Base-by-base conservation (phyloP, 495 filamentous ascomycete species). In the Tuber borchii region DNA sequence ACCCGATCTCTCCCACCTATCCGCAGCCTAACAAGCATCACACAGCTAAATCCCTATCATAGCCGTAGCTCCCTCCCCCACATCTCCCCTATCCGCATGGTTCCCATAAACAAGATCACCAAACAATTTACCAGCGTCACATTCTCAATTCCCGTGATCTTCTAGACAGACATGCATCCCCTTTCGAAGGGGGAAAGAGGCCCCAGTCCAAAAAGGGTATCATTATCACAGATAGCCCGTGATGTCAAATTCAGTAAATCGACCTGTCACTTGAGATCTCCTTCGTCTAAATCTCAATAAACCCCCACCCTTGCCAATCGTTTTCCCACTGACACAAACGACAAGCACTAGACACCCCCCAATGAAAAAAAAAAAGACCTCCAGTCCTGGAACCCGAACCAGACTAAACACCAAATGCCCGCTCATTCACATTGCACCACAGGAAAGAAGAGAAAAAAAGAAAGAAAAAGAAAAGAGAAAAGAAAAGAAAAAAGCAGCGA, bases 401-500 rank as follows among this genome's bases (percentile, higher is more conserved):
- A 17, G 31, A 19, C 26, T 19, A 34, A 65, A 65, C 56, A 65
- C 12, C 31, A n/a, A 65, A 65, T 65, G 56, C n/a, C 12, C 56
- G 9, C 56, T 65, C 56, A 16, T 65, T 31, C 56, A 26, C 56
- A 65, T 26, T 65, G 56, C 56, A 65, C 26, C 26, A 26, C 56
- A 65, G 56, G 56, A 65, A 17, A 44, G 73, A 77, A 69, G 74
- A 42, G 73, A 68, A 61, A 72, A 73, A 72, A 73, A 69, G 75
- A 69, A 7, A 61, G 72, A 73, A 72, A 73, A 69, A 77, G 71
- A 7, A 71, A 77, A 78, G 17, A 46, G 72, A 77, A 70, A 73
- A 71, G 72, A 74, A 19, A 71, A 72, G 71, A n/a, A 45, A 43
- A 78, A 79, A 70, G n/a, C 45, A 77, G 73, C 72, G 61, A 31